phyloP scores from a whole-genome alignment of 106 monocot genomes.

The Posidonia australis region DNA sequence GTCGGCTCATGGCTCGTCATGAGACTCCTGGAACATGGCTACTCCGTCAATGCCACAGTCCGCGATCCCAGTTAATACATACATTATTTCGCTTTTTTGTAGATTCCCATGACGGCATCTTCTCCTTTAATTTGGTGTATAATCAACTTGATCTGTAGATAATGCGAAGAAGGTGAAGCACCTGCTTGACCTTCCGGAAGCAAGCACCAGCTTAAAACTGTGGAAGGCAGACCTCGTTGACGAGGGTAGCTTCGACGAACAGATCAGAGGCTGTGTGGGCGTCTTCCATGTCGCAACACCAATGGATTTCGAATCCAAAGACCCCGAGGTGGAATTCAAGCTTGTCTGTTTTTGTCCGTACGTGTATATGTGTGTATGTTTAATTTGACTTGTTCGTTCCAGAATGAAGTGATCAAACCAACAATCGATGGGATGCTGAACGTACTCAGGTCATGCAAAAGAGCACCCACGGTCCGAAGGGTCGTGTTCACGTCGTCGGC shows the following conservation, averaged over 20 bases:
- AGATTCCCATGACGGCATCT: no score
- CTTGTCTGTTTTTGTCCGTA: background rate
- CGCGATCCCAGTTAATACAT: constrained; percentile 45
- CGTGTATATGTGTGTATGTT: background rate
- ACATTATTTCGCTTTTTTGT: no score
- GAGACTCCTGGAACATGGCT: constrained; percentile 57
- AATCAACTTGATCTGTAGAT: no score
- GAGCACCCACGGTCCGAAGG: constrained; percentile 39
- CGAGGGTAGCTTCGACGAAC: constrained; percentile 58
- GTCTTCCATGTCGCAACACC: constrained; percentile 80
- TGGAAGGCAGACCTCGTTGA: constrained; percentile 62
- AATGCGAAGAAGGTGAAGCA: constrained; percentile 44
- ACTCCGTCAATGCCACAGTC: constrained; percentile 49
- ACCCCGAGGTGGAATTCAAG: constrained; percentile 52
- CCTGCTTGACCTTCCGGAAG: constrained; percentile 41
- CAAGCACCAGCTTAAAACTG: constrained; percentile 22
- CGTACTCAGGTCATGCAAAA: constrained; percentile 64
- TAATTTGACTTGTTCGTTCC: background rate
- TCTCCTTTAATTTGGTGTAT: no score
- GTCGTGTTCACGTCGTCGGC: constrained; percentile 76
- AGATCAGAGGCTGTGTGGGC: constrained; percentile 39
- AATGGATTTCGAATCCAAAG: constrained; percentile 66
- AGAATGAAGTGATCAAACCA: constrained; percentile 86
- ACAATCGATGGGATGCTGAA: constrained; percentile 46
- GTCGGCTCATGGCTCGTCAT: constrained; percentile 74